Evolutionary conservation across 768 basidiomycete species (phyloP), one percentile per base, ranked within the genome.

Genomic region (Leccinum longicurvipes): DNA sequence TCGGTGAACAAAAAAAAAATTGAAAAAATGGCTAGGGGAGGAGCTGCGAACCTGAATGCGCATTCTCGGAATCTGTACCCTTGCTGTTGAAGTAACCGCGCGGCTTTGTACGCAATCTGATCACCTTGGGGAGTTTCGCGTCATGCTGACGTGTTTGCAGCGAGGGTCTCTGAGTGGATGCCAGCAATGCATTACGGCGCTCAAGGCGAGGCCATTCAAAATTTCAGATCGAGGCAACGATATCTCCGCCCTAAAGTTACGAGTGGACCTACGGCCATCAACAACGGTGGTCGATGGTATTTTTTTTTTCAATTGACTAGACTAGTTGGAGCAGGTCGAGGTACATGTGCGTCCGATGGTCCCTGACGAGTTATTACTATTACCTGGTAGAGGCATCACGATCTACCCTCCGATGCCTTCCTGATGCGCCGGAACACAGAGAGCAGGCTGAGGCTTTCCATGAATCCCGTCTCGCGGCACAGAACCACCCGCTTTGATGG

Each of bases 101-200:
- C 27, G 57, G 57, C 44, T 19, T 57, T 67, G 67, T 69, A 65
- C 67, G 65, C 60, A 67, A 69, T 67, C 56, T 57, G 59, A 57
- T 59, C 62, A 56, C 50, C 55, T 58, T 51, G 50, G 42, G 28
- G 46, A 36, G 54, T 51, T 12, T 65, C 34, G 58, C 60, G 64
- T 66, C 47, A 62, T 60, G 67, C 45, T 67, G 63, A 69, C 67
- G 67, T 69, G 60, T 67, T 69, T 58, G 50, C 28, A 55, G 28
- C 12, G 67, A 69, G 58, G 66, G 67, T 67, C 59, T 46, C 41
- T 55, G 60, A 58, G 56, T 46, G 34, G 41, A 62, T 69, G 67
- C 67, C 67, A 67, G 62, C 64, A 68, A 54, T 44, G 49, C 62
- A 55, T 69, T 67, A 69, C 67, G 66, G 67, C 62, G 62, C 53